Conservation (phyloP, 768 basidiomycete genomes). For the Calocera viscosa region DNA sequence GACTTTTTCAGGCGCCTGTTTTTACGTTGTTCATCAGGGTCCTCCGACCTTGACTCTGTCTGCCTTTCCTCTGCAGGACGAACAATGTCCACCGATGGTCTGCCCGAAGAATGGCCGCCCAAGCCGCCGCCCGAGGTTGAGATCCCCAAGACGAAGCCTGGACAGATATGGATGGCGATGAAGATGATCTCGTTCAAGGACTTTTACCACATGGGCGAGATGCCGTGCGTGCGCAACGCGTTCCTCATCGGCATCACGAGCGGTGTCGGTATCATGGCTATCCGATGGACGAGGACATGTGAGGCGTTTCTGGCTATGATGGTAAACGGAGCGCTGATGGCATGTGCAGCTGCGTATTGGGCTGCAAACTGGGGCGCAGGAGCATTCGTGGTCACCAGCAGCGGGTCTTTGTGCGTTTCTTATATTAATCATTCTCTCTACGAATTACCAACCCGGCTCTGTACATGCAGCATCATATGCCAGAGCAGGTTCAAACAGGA, state of each 20-base stretch:
- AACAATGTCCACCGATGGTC: too few relatives aligned
- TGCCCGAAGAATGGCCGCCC: background rate
- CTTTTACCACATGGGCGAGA: slow-evolving; percentile 47
- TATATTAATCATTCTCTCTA: background rate
- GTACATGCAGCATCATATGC: slow-evolving; percentile 16
- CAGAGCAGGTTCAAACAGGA: slow-evolving; percentile 14
- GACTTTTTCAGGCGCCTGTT: too few relatives aligned
- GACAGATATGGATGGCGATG: background rate
- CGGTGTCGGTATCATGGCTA: slow-evolving; percentile 61
- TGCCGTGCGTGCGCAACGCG: slow-evolving; percentile 67
- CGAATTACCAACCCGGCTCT: background rate
- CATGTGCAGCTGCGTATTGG: slow-evolving; percentile 40
- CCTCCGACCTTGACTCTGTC: too few relatives aligned
- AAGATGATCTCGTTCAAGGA: slow-evolving; percentile 30
- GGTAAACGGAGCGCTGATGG: slow-evolving; percentile 13
- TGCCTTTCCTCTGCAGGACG: too few relatives aligned
- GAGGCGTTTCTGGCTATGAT: slow-evolving; percentile 20
- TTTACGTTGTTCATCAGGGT: too few relatives aligned
- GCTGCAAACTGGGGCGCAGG: slow-evolving; percentile 72
- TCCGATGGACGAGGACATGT: slow-evolving; percentile 57
- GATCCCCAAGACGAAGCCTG: background rate
- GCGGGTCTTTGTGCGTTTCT: slow-evolving; percentile 52
- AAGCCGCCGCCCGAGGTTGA: background rate
- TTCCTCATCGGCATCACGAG: slow-evolving; percentile 68
- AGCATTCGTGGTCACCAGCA: slow-evolving; percentile 54